phyloP scores from a whole-genome alignment of 2,329 filamentous ascomycete species.

The Fusarium camptoceras region DNA sequence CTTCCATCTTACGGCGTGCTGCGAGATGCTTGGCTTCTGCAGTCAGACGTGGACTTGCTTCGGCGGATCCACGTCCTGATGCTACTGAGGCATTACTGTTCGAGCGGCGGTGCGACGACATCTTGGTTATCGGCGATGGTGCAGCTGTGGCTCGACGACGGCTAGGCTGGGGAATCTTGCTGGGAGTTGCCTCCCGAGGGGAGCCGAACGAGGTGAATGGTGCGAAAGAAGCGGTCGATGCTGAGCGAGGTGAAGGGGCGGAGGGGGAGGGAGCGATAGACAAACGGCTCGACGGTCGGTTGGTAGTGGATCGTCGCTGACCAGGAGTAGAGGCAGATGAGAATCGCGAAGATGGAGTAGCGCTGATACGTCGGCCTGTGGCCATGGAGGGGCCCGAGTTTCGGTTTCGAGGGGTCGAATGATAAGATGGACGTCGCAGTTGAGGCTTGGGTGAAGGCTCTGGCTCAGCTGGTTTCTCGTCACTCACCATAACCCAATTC shows the following conservation, averaged over 20 bases:
- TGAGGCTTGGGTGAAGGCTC: conserved; percentile 36
- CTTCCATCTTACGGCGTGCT: conserved; percentile 76
- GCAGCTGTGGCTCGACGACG: conserved; percentile 32
- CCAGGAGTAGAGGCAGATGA: conserved; percentile 47
- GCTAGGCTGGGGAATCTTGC: conserved; percentile 56
- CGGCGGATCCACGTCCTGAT: conserved; percentile 48
- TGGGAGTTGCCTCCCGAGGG: conserved; percentile 54
- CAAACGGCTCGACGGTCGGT: conserved; percentile 56
- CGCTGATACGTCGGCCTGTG: conserved; percentile 59
- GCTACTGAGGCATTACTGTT: conserved; percentile 59
- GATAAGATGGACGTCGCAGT: conserved; percentile 43
- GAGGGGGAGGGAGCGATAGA: conserved; percentile 51
- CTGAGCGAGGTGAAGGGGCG: conserved; percentile 31
- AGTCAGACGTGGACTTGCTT: conserved; percentile 63
- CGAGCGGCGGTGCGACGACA: conserved; percentile 55
- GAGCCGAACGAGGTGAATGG: conserved; percentile 51
- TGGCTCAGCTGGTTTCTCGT: conserved; percentile 46
- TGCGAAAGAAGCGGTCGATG: conserved; percentile 51
- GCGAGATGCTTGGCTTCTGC: conserved; percentile 80
- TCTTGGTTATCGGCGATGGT: conserved; percentile 32
- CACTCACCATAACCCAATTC: conserved; percentile 78
- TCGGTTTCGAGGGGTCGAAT: conserved; percentile 48
- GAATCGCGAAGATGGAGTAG: conserved; percentile 49
- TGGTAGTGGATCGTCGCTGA: conserved; percentile 37
- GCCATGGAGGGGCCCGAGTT: conserved; percentile 50